phyloP scores from a whole-genome alignment of 768 basidiomycete species.

The Pisolithus marmoratus region DNA sequence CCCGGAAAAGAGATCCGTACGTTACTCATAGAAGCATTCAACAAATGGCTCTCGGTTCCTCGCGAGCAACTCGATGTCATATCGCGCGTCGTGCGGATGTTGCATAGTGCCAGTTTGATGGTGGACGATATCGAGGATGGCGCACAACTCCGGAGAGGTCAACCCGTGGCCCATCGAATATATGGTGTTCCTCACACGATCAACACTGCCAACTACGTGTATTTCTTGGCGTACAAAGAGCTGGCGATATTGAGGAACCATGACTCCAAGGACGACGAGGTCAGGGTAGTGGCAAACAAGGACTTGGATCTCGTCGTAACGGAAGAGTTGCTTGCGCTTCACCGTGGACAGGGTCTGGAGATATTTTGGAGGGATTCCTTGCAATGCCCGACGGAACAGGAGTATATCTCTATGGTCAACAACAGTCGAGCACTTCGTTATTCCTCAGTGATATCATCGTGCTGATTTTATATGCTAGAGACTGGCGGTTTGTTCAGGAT shows the following conservation, averaged over 20 bases:
- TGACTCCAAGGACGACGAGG: not conserved
- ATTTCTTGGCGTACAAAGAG: conserved; percentile 89
- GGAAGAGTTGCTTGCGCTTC: conserved; percentile 72
- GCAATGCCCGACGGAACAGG: conserved; percentile 88
- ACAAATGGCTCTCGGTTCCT: conserved; percentile 84
- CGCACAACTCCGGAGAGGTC: conserved; percentile 78
- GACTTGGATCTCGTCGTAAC: conserved; percentile 51
- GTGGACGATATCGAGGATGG: conserved; percentile 95
- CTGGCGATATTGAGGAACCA: conserved; percentile 32
- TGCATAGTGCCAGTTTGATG: conserved; percentile 93
- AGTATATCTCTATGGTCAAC: conserved; percentile 95
- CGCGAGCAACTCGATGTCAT: conserved; percentile 65
- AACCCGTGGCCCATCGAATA: conserved; percentile 89
- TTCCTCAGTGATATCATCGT: conserved; percentile 64
- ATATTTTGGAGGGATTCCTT: conserved; percentile 92
- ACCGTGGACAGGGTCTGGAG: conserved; percentile 93
- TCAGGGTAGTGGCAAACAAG: conserved; percentile 55
- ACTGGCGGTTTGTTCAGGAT: conserved; percentile 92
- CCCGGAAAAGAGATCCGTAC: conserved; percentile 92
- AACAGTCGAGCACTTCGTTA: conserved; percentile 60
- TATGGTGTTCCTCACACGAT: conserved; percentile 96
- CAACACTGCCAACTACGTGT: conserved; percentile 95
- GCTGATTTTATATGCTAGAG: conserved; percentile 43
- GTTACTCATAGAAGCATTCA: conserved; percentile 89
- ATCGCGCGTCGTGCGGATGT: conserved; percentile 81